Evolutionary conservation across 140 eudicot species (phyloP).

Genomic region (Flaveria floridana): DNA sequence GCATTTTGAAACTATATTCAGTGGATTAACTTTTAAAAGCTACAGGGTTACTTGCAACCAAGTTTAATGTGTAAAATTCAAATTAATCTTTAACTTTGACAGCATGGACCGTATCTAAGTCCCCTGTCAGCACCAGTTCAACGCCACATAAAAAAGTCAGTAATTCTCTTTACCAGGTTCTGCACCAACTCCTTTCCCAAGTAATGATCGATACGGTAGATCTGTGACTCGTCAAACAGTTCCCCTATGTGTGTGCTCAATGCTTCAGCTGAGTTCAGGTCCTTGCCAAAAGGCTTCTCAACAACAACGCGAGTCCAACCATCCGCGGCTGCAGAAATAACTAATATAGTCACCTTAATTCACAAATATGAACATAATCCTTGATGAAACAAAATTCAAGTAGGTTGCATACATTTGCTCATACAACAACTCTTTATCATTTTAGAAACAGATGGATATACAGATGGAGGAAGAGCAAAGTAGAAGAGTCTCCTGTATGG

Average conservation of each 20-base stretch:
- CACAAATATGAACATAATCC: too few species aligned
- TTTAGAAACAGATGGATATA: conserved; percentile 87
- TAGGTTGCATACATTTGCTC: conserved; percentile 60
- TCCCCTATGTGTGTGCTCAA: conserved; percentile 82
- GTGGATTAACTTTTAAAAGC: neutral
- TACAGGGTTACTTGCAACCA: neutral
- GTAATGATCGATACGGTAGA: conserved; percentile 90
- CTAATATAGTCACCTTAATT: neutral
- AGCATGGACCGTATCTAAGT: too few species aligned
- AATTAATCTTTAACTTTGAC: too few species aligned
- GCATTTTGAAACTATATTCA: conserved; percentile 33
- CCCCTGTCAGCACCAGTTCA: too few species aligned
- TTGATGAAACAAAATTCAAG: neutral
- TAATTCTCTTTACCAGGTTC: conserved; percentile 59
- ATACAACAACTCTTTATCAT: conserved; percentile 65
- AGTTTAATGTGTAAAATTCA: too few species aligned
- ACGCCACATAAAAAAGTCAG: too few species aligned
- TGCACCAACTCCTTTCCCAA: conserved; percentile 95
- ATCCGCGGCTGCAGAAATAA: conserved; percentile 62
- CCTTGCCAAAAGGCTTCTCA: conserved; percentile 93
- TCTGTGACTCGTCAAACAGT: conserved; percentile 81
- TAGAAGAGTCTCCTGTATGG: conserved; percentile 84
- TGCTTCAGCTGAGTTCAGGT: conserved; percentile 71
- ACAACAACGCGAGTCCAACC: conserved; percentile 96
- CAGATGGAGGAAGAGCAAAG: conserved; percentile 98